These are phyloP conservation scores for Blastocystis hominis DNA, from an alignment of 352 stramenopile species.

Conservation along the genomic window DNA sequence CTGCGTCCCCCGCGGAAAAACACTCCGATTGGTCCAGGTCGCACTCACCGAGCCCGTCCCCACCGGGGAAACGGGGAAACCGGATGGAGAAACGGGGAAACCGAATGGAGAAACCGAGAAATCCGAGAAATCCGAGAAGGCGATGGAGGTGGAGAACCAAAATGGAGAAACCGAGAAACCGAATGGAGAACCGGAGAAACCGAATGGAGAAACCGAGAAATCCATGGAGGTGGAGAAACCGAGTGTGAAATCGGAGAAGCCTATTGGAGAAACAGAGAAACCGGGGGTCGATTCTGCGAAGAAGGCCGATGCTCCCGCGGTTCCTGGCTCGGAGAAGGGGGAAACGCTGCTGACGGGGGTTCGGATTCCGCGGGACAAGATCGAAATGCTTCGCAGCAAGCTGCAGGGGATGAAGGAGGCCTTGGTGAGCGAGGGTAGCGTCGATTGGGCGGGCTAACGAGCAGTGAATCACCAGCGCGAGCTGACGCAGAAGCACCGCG, in stretches of 20 bases:
- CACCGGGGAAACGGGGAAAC: background rate
- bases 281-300: background rate
- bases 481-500: background rate
- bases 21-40: conserved; percentile 21
- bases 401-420: background rate
- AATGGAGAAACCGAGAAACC: no score
- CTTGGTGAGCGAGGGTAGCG: background rate
- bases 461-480: background rate
- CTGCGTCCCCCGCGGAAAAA: conserved; percentile 24
- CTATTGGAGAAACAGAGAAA: background rate
- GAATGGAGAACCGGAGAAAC: no score
- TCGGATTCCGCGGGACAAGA: background rate
- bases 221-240: background rate
- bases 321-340: background rate
- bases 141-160: background rate
- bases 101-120: no score
- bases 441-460: background rate
- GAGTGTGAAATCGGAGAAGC: background rate
- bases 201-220: background rate
- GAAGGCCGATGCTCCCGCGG: background rate
- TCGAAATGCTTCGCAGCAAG: background rate
- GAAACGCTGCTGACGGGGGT: conserved; percentile 4
- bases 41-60: background rate
- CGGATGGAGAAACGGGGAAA: background rate
- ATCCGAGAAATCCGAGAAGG: background rate